Conservation (phyloP, 768 basidiomycete species). For the Artomyces pyxidatus region DNA sequence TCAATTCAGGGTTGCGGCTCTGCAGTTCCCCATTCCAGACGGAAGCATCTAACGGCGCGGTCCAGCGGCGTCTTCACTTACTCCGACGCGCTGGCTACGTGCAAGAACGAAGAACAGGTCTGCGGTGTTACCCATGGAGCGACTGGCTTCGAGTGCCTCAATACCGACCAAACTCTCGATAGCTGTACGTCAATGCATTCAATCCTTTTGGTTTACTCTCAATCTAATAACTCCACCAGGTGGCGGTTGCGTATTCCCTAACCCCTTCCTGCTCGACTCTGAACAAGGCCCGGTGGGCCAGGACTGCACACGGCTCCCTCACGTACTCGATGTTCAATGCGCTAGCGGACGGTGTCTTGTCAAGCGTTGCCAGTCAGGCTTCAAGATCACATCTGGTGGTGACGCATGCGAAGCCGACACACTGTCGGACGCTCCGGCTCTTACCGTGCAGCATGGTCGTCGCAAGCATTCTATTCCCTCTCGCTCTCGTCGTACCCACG, state of each 20-base stretch:
- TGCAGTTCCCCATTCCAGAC: conserved; percentile 22
- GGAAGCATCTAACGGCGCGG: conserved; percentile 4
- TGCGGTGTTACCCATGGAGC: conserved; percentile 31
- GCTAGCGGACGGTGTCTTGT: background rate
- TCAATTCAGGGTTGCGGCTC: conserved; percentile 36
- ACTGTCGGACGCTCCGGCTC: background rate
- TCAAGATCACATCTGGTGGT: background rate
- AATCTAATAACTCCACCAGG: too few species aligned
- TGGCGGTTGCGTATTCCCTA: conserved; percentile 1
- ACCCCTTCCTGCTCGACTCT: background rate
- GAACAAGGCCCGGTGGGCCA: background rate
- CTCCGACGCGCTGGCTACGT: conserved; percentile 24
- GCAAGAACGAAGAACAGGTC: conserved; percentile 24
- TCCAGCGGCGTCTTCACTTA: conserved; percentile 20
- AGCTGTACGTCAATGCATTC: conserved; percentile 1
- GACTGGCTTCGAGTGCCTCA: conserved; percentile 32
- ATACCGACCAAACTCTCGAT: conserved; percentile 23
- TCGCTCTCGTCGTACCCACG: too few species aligned
- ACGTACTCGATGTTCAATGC: background rate
- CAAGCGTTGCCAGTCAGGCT: background rate
- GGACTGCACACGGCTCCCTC: background rate
- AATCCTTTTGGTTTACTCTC: too few species aligned
- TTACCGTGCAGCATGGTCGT: background rate
- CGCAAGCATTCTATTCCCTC: background rate
- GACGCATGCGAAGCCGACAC: background rate